These are phyloP conservation scores for Daphne laureola DNA, from an alignment of 441 rosid species.

Conservation along the genomic window DNA sequence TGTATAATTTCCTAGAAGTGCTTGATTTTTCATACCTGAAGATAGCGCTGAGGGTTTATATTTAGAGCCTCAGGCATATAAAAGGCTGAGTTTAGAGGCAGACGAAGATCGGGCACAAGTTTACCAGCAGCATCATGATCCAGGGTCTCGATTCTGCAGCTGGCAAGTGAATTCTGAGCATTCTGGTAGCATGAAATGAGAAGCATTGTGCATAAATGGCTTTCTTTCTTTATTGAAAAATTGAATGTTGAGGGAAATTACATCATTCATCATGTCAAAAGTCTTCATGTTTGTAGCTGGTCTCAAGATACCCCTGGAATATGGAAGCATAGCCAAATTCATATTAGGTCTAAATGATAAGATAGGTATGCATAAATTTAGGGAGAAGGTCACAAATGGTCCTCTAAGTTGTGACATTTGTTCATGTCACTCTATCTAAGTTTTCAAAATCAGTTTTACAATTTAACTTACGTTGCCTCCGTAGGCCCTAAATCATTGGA, in stretches of 20 bases:
- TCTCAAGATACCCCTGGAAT: constrained; percentile 78
- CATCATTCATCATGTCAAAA: constrained; percentile 45
- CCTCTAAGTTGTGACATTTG: not conserved
- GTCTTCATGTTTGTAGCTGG: constrained; percentile 73
- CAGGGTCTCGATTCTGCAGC: constrained; percentile 65
- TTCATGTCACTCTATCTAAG: not conserved
- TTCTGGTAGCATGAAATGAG: constrained; percentile 44
- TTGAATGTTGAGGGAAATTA: constrained; percentile 25
- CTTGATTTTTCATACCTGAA: constrained; percentile 41
- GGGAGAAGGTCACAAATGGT: not conserved
- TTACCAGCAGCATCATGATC: constrained; percentile 44
- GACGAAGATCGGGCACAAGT: constrained; percentile 50
- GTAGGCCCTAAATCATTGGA: too few species aligned
- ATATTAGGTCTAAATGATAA: constrained; percentile 3
- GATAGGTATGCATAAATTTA: not conserved
- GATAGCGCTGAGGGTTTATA: constrained; percentile 65
- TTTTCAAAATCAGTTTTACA: too few species aligned
- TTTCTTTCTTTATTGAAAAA: constrained; percentile 1
- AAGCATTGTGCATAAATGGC: not conserved
- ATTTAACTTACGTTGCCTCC: too few species aligned
- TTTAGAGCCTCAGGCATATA: constrained; percentile 84
- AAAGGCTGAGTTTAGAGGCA: constrained; percentile 64
- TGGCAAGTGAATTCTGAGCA: constrained; percentile 65
- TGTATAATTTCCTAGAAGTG: constrained; percentile 8
- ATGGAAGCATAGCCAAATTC: constrained; percentile 6